Evolutionary conservation across 805 yeast species (phyloP).

Genomic region (Saccharomycopsis selenospora): DNA sequence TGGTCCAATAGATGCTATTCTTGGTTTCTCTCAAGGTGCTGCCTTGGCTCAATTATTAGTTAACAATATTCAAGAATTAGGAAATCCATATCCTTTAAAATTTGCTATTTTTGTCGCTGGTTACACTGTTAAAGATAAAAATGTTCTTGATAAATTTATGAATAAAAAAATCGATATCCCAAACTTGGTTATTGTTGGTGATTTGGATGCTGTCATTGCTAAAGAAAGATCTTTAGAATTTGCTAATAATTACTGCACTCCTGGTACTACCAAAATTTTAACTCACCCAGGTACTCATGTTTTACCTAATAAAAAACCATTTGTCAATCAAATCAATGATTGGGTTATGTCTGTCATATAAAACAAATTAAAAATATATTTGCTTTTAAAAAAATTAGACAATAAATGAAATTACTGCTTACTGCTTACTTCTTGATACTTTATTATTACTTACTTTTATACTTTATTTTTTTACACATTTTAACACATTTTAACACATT

Average conservation of each 20-base stretch:
- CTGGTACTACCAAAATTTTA: neutral
- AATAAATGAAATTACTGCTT: no score
- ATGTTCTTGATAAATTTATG: neutral
- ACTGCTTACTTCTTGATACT: no score
- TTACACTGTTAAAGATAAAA: neutral
- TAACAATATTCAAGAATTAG: neutral
- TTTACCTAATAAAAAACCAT: neutral
- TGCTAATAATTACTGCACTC: neutral
- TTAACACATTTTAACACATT: no score
- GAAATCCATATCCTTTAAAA: conserved; percentile 5
- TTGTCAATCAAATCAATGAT: neutral
- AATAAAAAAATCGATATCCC: neutral
- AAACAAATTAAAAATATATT: no score
- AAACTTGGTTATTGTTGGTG: conserved; percentile 1
- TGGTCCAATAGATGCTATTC: conserved; percentile 5
- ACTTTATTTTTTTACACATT: no score
- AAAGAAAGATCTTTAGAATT: neutral
- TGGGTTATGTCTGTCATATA: neutral
- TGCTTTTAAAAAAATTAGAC: no score
- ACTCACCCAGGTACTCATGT: neutral
- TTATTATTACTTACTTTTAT: no score
- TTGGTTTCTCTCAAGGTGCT: conserved; percentile 6
- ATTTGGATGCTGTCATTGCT: conserved; percentile 3
- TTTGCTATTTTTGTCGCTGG: conserved; percentile 5
- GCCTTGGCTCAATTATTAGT: conserved; percentile 5